Evolutionary conservation across 805 yeast genomes (phyloP).

Genomic region (Myxozyma udenii): DNA sequence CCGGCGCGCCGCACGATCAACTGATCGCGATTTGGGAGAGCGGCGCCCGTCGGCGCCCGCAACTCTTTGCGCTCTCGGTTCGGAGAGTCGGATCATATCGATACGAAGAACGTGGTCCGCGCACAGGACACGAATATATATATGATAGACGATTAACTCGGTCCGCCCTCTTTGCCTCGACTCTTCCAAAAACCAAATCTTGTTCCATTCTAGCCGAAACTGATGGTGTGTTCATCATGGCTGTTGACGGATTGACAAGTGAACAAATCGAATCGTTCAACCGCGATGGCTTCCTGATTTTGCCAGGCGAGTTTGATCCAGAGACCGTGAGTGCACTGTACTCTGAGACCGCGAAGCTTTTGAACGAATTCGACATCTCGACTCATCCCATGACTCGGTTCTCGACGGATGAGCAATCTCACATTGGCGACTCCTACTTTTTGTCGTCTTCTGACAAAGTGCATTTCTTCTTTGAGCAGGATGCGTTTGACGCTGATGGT

Average conservation of each 20-base stretch:
- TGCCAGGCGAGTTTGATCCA: constrained; percentile 52
- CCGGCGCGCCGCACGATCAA: no score
- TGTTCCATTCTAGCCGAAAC: no score
- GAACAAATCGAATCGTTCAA: constrained; percentile 53
- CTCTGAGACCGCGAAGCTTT: constrained; percentile 45
- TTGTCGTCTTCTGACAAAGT: constrained; percentile 66
- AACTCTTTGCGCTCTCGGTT: no score
- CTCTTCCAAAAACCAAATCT: no score
- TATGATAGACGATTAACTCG: no score
- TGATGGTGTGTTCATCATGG: no score
- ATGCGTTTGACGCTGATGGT: constrained; percentile 59
- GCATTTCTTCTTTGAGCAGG: constrained; percentile 66
- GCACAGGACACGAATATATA: no score
- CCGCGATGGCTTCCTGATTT: constrained; percentile 57
- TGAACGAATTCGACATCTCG: constrained; percentile 49
- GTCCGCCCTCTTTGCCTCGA: no score
- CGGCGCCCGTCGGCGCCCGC: no score
- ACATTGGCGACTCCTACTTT: constrained; percentile 72
- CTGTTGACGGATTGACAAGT: constrained; percentile 40
- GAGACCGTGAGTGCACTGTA: constrained; percentile 46
- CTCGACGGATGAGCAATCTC: constrained; percentile 54
- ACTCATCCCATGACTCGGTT: constrained; percentile 69
- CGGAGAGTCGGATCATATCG: no score
- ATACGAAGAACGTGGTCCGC: no score
- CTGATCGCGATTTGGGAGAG: no score